These are phyloP conservation scores for Clonostachys byssicola DNA, from an alignment of 2,329 filamentous ascomycete genomes.

Conservation along the genomic window DNA sequence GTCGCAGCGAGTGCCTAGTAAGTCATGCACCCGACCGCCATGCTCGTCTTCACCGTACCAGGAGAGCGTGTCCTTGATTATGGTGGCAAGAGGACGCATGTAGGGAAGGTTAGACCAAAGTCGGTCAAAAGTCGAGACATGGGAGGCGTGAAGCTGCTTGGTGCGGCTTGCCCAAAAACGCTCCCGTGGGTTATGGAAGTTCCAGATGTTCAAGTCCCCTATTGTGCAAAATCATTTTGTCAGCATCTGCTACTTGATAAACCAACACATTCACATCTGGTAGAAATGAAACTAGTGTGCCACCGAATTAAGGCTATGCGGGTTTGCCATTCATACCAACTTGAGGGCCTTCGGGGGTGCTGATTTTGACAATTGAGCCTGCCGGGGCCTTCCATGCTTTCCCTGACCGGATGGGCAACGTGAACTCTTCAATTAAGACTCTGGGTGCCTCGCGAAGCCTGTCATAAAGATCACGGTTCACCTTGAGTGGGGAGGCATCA, in stretches of 20 bases:
- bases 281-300: no score
- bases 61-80: conserved; percentile 8
- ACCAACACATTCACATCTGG: no score
- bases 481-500: conserved; percentile 32
- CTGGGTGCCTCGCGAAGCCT: conserved; percentile 50
- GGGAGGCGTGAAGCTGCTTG: conserved; percentile 70
- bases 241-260: no score
- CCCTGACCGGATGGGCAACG: conserved; percentile 63
- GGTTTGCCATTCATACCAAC: conserved; percentile 9
- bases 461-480: conserved; percentile 49
- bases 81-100: conserved; percentile 10
- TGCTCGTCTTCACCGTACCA: conserved; percentile 29
- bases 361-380: neutral
- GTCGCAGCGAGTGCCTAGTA: conserved; percentile 80
- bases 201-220: conserved; percentile 27
- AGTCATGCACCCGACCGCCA: conserved; percentile 69
- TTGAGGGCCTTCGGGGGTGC: neutral
- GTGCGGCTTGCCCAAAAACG: conserved; percentile 21
- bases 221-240: no score
- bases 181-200: neutral
- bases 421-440: conserved; percentile 44
- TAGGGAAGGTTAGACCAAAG: conserved; percentile 59
- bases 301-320: no score
- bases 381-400: neutral
- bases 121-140: conserved; percentile 67